Percentiles rank a stretch among this genome's conserved stretches.
These are phyloP conservation scores for Zygotorulaspora chibaensis DNA, from an alignment of 805 yeast genomes.

Conservation along the genomic window DNA sequence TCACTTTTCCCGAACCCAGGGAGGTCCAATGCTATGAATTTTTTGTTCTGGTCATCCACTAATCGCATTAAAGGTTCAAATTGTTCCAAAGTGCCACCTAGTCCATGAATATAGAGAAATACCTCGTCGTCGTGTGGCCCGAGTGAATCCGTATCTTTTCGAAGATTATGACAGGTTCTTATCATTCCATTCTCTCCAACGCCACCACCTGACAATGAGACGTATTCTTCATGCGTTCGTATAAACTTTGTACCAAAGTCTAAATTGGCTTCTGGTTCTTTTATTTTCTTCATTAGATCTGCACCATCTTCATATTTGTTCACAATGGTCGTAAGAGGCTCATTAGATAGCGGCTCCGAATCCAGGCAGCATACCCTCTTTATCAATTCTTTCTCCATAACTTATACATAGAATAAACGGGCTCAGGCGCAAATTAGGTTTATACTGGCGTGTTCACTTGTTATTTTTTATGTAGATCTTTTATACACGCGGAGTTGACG, in stretches of 20 bases:
- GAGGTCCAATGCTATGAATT: slow-evolving; percentile 67
- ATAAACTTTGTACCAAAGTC: slow-evolving; percentile 28
- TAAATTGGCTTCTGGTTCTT: slow-evolving; percentile 10
- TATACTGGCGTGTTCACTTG: no score
- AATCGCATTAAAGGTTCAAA: slow-evolving; percentile 66
- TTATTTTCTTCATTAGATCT: slow-evolving; percentile 10
- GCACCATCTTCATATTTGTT: slow-evolving; percentile 15
- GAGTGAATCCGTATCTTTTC: not conserved
- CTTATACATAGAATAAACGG: no score
- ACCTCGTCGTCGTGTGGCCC: slow-evolving; percentile 22
- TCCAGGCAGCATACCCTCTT: slow-evolving; percentile 13
- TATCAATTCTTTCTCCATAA: not conserved
- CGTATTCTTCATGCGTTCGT: slow-evolving; percentile 12
- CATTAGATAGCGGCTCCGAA: slow-evolving; percentile 21
- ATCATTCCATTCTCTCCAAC: slow-evolving; percentile 7
- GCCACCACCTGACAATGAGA: not conserved
- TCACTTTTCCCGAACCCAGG: slow-evolving; percentile 78
- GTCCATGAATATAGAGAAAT: slow-evolving; percentile 71
- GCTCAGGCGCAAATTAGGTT: no score
- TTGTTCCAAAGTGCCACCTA: slow-evolving; percentile 87
- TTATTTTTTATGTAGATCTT: no score
- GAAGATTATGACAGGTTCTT: slow-evolving; percentile 26
- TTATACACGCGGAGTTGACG: not conserved
- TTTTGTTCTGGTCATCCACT: slow-evolving; percentile 56
- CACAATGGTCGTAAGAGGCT: slow-evolving; percentile 19